A percentile compares a stretch with the other conserved stretches of the same genome.
These are phyloP conservation scores for Amaranthus palmeri DNA, from an alignment of 148 eudicot genomes.

Conservation along the genomic window DNA sequence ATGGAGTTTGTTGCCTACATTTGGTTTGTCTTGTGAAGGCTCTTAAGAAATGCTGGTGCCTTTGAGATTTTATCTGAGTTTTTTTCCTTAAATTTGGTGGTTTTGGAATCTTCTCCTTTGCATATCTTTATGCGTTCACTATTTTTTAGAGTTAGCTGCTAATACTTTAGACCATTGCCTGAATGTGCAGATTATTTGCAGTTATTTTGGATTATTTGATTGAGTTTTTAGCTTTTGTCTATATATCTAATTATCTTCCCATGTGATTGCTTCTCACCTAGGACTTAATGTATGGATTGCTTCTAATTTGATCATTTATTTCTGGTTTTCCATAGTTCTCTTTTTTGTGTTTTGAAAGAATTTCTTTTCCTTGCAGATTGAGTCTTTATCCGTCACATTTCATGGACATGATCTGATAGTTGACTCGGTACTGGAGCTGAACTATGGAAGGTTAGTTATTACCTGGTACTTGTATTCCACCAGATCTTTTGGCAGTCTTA, in stretches of 20 bases:
- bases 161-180: slow-evolving; percentile 18
- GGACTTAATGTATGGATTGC: not conserved
- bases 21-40: too few species aligned
- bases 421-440: slow-evolving; percentile 87
- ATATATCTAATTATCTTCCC: slow-evolving; percentile 8
- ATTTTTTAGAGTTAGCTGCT: slow-evolving; percentile 2
- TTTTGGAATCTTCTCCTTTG: not conserved
- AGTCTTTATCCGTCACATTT: slow-evolving; percentile 90
- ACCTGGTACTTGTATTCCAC: not conserved
- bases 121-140: not conserved
- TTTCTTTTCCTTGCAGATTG: slow-evolving; percentile 60
- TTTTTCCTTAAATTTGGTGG: not conserved
- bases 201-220: slow-evolving; percentile 23
- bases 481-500: not conserved
- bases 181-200: slow-evolving; percentile 10
- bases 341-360: not conserved
- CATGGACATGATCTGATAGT: slow-evolving; percentile 96
- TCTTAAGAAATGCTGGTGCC: too few species aligned
- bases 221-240: slow-evolving; percentile 20
- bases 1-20: too few species aligned
- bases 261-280: slow-evolving; percentile 11
- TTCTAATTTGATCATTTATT: not conserved
- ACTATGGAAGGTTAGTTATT: slow-evolving; percentile 76
- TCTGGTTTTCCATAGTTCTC: not conserved
- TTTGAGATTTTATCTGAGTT: not conserved